Evolutionary conservation across 805 yeast species (phyloP).

Genomic region (Candida dendrica): DNA sequence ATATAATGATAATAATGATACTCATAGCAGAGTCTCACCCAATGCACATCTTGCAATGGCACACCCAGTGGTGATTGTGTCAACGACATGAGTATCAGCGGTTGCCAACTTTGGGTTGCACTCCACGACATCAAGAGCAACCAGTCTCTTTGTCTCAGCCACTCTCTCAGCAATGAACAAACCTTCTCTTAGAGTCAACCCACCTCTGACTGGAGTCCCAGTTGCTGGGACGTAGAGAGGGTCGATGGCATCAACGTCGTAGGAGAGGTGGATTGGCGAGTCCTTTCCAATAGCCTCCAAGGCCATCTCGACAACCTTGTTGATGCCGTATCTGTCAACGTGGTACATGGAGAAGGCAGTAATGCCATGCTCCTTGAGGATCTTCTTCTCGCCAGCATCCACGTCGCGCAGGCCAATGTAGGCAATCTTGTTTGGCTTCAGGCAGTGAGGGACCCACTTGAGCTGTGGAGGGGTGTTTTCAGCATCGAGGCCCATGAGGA

Average conservation of each 20-base stretch:
- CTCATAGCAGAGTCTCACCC: constrained; percentile 67
- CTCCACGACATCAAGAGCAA: constrained; percentile 88
- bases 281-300: constrained; percentile 69
- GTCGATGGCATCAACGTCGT: constrained; percentile 96
- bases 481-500: constrained; percentile 73
- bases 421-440: constrained; percentile 67
- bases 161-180: constrained; percentile 86
- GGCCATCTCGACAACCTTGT: constrained; percentile 88
- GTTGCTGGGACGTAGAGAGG: constrained; percentile 94
- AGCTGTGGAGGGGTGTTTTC: constrained; percentile 67
- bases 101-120: constrained; percentile 85
- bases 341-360: constrained; percentile 94
- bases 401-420: constrained; percentile 94
- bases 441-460: constrained; percentile 68
- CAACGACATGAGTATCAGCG: constrained; percentile 65
- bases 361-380: constrained; percentile 63
- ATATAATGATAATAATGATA: no score
- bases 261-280: constrained; percentile 78
- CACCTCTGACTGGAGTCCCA: constrained; percentile 97
- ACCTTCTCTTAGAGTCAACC: constrained; percentile 90
- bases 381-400: constrained; percentile 76
- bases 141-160: constrained; percentile 82
- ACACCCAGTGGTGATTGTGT: constrained; percentile 85
- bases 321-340: constrained; percentile 89
- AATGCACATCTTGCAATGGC: constrained; percentile 90